A percentile compares a stretch with the other conserved stretches of the same genome.
Evolutionary conservation across 257 asterid genomes (phyloP).

Genomic region (Mitragyna speciosa): DNA sequence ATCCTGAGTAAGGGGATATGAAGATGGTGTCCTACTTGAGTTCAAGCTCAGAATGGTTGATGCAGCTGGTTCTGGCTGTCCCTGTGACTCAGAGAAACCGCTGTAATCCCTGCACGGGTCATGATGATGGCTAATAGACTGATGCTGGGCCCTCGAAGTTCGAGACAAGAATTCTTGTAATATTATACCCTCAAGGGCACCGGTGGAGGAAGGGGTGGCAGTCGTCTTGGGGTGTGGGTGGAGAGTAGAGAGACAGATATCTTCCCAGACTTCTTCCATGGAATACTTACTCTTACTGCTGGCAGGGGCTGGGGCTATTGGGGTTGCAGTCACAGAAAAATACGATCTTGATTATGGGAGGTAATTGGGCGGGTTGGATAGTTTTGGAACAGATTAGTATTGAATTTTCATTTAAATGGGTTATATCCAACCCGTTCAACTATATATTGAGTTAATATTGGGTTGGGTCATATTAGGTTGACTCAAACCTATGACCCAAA

Average conservation of each 20-base stretch:
- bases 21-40: not conserved
- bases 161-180: slow-evolving; percentile 8
- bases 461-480: too few species aligned
- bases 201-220: not conserved
- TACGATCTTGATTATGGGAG: too few species aligned
- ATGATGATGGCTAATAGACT: not conserved
- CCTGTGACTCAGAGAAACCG: not conserved
- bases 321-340: not conserved
- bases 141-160: not conserved
- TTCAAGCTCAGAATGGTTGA: slow-evolving; percentile 3
- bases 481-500: too few species aligned
- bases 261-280: slow-evolving; percentile 31
- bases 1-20: not conserved
- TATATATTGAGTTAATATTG: too few species aligned
- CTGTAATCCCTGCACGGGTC: not conserved
- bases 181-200: not conserved
- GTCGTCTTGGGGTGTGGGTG: not conserved
- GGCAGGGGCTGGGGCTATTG: not conserved
- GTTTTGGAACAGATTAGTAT: too few species aligned
- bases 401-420: too few species aligned
- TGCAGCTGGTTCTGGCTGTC: not conserved
- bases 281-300: not conserved
- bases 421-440: too few species aligned
- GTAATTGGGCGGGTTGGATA: too few species aligned
- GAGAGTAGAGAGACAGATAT: slow-evolving; percentile 21